Evolutionary conservation across 768 basidiomycete species (phyloP).

Genomic region (Roridomyces roridus): DNA sequence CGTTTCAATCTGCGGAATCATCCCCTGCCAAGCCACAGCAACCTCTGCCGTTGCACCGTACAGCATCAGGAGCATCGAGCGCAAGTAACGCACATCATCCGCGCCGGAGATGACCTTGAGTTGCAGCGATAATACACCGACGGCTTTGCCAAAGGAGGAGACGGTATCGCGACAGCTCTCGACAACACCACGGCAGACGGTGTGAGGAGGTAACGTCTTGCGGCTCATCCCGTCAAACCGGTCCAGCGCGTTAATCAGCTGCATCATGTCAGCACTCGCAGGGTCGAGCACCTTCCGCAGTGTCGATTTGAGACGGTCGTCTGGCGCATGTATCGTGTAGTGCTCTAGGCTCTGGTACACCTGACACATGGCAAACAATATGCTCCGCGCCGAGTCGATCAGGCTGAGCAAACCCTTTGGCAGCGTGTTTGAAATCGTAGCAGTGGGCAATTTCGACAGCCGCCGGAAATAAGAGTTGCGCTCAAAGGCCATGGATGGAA

Average conservation of each 20-base stretch:
- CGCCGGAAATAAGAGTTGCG: conserved; percentile 94
- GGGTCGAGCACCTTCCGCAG: conserved; percentile 87
- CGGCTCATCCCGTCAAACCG: conserved; percentile 86
- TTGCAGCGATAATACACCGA: conserved; percentile 82
- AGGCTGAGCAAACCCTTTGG: conserved; percentile 72
- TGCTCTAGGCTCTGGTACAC: conserved; percentile 89
- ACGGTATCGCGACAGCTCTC: conserved; percentile 87
- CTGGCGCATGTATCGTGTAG: conserved; percentile 81
- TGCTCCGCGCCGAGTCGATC: conserved; percentile 88
- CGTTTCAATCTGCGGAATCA: conserved; percentile 73
- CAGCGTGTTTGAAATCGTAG: conserved; percentile 66
- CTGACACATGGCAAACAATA: conserved; percentile 92
- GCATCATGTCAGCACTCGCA: conserved; percentile 79
- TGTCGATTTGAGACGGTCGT: conserved; percentile 82
- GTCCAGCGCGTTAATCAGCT: conserved; percentile 88
- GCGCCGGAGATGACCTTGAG: conserved; percentile 74
- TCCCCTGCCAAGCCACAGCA: conserved; percentile 80
- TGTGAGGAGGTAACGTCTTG: conserved; percentile 68
- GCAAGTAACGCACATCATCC: conserved; percentile 86
- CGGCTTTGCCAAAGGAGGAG: conserved; percentile 85
- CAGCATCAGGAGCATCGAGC: conserved; percentile 85
- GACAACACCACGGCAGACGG: conserved; percentile 77
- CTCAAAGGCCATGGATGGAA: conserved; percentile 75
- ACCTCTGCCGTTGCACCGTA: conserved; percentile 93
- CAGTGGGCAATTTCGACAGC: conserved; percentile 76